These are phyloP conservation scores for Alternaria metachromatica DNA, from an alignment of 2,329 filamentous ascomycete species.

Conservation along the genomic window DNA sequence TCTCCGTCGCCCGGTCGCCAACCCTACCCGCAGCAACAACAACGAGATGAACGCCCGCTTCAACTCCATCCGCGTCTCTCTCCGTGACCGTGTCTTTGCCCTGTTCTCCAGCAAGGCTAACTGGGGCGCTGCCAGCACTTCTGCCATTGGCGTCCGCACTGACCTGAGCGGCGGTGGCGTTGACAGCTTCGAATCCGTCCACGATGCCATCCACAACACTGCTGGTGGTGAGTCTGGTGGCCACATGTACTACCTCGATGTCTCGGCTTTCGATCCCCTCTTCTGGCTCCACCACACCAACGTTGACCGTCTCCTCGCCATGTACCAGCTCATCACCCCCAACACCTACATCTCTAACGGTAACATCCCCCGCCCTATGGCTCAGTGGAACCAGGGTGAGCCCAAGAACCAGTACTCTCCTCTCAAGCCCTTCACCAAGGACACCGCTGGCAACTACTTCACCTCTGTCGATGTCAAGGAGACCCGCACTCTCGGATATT, in stretches of 20 bases:
- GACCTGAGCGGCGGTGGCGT: constrained; percentile 34
- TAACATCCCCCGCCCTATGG: constrained; percentile 38
- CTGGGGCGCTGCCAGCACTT: constrained; percentile 40
- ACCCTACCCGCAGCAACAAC: constrained; percentile 48
- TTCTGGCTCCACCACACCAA: constrained; percentile 52
- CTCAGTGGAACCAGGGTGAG: constrained; percentile 52
- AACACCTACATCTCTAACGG: constrained; percentile 67
- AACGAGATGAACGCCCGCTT: constrained; percentile 43
- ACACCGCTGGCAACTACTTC: constrained; percentile 55
- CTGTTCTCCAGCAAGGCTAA: constrained; percentile 43
- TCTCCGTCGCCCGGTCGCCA: constrained; percentile 41
- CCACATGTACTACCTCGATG: constrained; percentile 74
- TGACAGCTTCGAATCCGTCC: constrained; percentile 48
- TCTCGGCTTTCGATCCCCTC: constrained; percentile 81
- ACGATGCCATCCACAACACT: constrained; percentile 45
- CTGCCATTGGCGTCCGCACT: constrained; percentile 41
- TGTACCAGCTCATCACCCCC: constrained; percentile 79
- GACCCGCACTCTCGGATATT: constrained; percentile 52
- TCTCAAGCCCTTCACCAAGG: constrained; percentile 47
- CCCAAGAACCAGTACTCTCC: constrained; percentile 61
- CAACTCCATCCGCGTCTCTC: constrained; percentile 34
- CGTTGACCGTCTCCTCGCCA: constrained; percentile 63
- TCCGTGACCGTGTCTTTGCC: constrained; percentile 47
- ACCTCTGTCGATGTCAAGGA: constrained; percentile 39
- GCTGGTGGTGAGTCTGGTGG: constrained; percentile 59